Conservation (phyloP, 805 yeast species). For the Sugiyamaella floridensis region DNA sequence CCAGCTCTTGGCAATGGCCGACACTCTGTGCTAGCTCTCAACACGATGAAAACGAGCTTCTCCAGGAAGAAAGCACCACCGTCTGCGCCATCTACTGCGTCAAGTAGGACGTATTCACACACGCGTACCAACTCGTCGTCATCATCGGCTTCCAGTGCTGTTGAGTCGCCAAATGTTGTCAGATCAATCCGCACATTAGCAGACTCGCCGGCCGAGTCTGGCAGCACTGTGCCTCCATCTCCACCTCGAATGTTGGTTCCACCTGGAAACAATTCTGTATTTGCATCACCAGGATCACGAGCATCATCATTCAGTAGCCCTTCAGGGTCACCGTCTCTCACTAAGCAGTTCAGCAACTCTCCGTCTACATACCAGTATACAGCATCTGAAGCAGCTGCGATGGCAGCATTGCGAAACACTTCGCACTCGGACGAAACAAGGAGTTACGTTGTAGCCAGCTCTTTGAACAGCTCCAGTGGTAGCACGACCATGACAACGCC, state of each 20-base stretch:
- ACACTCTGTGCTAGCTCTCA: no score
- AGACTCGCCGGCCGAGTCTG: neutral
- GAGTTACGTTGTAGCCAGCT: neutral
- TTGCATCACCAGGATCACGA: neutral
- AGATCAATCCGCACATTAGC: neutral
- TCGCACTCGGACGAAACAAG: neutral
- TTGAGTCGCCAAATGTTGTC: conserved; percentile 13
- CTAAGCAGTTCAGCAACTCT: neutral
- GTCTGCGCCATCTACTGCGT: conserved; percentile 5
- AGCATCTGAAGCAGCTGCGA: conserved; percentile 23
- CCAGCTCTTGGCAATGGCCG: no score
- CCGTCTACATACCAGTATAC: conserved; percentile 8
- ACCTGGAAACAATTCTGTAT: neutral
- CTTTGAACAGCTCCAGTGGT: neutral
- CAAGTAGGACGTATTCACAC: conserved; percentile 16
- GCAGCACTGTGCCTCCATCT: neutral
- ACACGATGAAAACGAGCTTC: neutral
- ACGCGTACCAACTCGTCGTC: conserved; percentile 23
- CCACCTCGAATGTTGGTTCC: neutral
- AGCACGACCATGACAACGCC: neutral
- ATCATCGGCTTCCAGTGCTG: conserved; percentile 19
- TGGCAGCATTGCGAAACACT: conserved; percentile 19
- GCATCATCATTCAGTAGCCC: neutral
- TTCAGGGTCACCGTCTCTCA: neutral
- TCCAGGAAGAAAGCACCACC: neutral